Evolutionary conservation across 2,329 filamentous ascomycete genomes (phyloP).

Genomic region (Trichoderma polysporum): DNA sequence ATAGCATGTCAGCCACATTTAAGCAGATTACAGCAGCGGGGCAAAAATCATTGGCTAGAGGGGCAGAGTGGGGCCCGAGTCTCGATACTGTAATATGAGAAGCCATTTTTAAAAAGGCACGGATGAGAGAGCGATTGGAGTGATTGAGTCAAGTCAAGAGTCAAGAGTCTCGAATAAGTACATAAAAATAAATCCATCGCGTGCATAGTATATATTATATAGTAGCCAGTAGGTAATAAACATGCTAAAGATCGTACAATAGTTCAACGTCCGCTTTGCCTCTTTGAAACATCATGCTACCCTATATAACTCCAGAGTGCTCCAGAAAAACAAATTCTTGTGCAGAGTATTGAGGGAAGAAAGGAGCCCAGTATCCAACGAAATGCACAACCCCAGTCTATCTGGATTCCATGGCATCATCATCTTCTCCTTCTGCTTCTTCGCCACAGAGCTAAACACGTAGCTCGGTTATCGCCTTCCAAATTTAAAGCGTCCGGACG

Average conservation of each 20-base stretch:
- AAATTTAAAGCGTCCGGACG: neutral
- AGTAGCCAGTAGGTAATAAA: neutral
- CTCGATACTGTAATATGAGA: neutral
- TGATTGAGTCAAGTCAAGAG: too few relatives aligned
- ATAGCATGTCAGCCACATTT: slow-evolving; percentile 9
- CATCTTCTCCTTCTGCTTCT: neutral
- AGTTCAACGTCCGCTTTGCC: neutral
- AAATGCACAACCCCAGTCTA: neutral
- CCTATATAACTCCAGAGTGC: neutral
- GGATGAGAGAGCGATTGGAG: neutral
- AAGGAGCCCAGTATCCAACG: neutral
- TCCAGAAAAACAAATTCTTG: neutral
- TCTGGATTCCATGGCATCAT: neutral
- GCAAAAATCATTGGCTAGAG: neutral
- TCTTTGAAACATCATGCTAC: neutral
- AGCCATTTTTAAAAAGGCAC: neutral
- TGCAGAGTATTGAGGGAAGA: neutral
- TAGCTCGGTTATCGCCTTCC: neutral
- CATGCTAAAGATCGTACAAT: slow-evolving; percentile 5
- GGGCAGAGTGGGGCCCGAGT: neutral
- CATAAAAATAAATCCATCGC: neutral
- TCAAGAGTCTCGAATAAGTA: too few relatives aligned
- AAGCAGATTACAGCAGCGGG: neutral
- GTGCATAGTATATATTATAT: neutral
- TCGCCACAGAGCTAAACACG: neutral